phyloP scores from a whole-genome alignment of 768 basidiomycete species.

The Thelephora aurantiotincta region DNA sequence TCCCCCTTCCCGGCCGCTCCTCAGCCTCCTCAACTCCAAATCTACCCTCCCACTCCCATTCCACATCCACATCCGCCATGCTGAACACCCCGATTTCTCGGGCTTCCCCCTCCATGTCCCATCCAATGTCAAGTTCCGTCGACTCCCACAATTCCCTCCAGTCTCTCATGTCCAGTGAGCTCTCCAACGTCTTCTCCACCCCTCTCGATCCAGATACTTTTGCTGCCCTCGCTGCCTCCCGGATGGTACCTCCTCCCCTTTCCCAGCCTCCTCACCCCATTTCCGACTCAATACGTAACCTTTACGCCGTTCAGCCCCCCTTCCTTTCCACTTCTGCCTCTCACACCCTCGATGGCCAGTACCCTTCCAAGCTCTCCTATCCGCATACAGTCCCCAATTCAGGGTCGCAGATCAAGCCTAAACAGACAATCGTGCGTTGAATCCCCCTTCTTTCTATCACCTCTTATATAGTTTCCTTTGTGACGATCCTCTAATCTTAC shows the following conservation, averaged over 20 bases:
- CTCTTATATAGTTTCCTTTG: neutral
- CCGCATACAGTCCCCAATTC: neutral
- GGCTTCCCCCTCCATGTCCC: conserved; percentile 4
- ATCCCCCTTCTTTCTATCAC: neutral
- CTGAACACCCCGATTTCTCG: conserved; percentile 10
- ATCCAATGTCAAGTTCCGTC: conserved; percentile 8
- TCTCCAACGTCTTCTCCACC: conserved; percentile 45
- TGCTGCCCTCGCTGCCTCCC: conserved; percentile 46
- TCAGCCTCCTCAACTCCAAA: conserved; percentile 19
- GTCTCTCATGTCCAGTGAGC: conserved; percentile 24
- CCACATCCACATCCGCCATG: conserved; percentile 12
- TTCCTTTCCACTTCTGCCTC: conserved; percentile 1
- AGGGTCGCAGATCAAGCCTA: neutral
- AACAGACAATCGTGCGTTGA: neutral
- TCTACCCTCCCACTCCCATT: conserved; percentile 19
- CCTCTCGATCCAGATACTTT: conserved; percentile 49
- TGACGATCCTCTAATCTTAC: neutral
- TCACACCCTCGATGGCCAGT: neutral
- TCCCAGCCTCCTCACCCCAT: neutral
- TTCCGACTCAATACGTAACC: neutral
- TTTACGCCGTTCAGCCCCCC: conserved; percentile 8
- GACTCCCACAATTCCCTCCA: conserved; percentile 11
- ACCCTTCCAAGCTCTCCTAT: neutral
- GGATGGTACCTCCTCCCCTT: conserved; percentile 30
- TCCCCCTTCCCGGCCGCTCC: conserved; percentile 11